phyloP scores from a whole-genome alignment of 1,284 basidiomycete species.

The Moesziomyces antarcticus region DNA sequence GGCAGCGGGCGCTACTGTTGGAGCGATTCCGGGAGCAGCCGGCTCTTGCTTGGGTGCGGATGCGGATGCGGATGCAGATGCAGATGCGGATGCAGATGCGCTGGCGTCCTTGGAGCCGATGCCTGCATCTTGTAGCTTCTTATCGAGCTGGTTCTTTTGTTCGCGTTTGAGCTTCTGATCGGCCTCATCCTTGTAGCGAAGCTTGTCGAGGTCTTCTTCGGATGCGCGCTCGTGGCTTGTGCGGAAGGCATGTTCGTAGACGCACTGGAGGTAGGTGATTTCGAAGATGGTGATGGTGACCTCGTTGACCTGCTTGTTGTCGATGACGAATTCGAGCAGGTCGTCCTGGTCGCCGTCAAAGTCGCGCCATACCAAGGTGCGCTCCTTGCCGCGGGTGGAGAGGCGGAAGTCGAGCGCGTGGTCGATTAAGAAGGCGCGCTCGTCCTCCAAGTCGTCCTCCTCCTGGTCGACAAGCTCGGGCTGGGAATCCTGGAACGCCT shows the following conservation, averaged over 20 bases:
- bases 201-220: slow-evolving; percentile 66
- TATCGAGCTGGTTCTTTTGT: slow-evolving; percentile 23
- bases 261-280: slow-evolving; percentile 90
- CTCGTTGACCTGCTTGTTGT: slow-evolving; percentile 75
- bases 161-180: slow-evolving; percentile 31
- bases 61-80: slow-evolving; percentile 2
- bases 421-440: slow-evolving; percentile 89
- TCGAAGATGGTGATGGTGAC: slow-evolving; percentile 87
- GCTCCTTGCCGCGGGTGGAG: slow-evolving; percentile 65
- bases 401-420: slow-evolving; percentile 80
- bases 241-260: slow-evolving; percentile 76
- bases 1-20: slow-evolving; percentile 34
- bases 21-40: slow-evolving; percentile 7
- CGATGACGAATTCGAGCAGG: slow-evolving; percentile 81
- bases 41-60: slow-evolving; percentile 8
- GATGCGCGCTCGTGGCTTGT: slow-evolving; percentile 61
- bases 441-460: slow-evolving; percentile 84
- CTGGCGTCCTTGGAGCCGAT: slow-evolving; percentile 9
- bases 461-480: slow-evolving; percentile 93
- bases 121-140: slow-evolving; percentile 33
- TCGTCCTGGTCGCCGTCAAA: slow-evolving; percentile 74
- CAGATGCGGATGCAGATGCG: background rate
- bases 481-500: slow-evolving; percentile 94
- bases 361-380: slow-evolving; percentile 74
- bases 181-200: slow-evolving; percentile 64